Evolutionary conservation across 1,284 basidiomycete species (phyloP).

Genomic region (Moesziomyces globuligerus): DNA sequence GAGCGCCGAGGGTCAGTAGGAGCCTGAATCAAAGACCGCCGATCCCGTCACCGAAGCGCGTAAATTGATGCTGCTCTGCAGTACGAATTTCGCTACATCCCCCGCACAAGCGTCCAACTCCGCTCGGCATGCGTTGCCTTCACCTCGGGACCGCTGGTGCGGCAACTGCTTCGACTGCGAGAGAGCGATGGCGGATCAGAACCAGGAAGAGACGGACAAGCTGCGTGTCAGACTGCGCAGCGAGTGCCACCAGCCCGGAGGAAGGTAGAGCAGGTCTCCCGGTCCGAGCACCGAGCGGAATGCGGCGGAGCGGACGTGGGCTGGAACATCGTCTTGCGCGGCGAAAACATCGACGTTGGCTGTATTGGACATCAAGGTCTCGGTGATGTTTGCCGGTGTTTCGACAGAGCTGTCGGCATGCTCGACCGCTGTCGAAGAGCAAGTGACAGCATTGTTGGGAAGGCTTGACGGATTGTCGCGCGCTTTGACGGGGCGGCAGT

Average conservation of each 20-base stretch:
- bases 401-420: not conserved
- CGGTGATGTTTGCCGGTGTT: conserved; percentile 5
- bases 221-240: conserved; percentile 43
- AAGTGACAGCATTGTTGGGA: no score
- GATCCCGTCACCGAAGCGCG: not conserved
- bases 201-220: conserved; percentile 42
- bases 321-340: not conserved
- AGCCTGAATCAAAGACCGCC: not conserved
- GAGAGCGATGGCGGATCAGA: conserved; percentile 19
- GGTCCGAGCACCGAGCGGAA: conserved; percentile 33
- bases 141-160: not conserved
- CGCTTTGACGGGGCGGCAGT: conserved; percentile 14
- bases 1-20: no score
- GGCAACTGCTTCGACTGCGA: no score
- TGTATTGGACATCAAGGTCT: conserved; percentile 48
- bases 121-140: not conserved
- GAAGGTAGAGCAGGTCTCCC: conserved; percentile 55
- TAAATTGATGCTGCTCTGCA: not conserved
- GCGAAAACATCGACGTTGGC: conserved; percentile 46
- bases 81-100: not conserved
- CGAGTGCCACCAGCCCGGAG: conserved; percentile 59
- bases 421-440: no score
- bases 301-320: conserved; percentile 19
- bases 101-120: not conserved
- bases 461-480: no score